A percentile compares a stretch with the other conserved stretches of the same genome.
phyloP scores from a whole-genome alignment of 129 eudicot species.

The Apium graveolens region DNA sequence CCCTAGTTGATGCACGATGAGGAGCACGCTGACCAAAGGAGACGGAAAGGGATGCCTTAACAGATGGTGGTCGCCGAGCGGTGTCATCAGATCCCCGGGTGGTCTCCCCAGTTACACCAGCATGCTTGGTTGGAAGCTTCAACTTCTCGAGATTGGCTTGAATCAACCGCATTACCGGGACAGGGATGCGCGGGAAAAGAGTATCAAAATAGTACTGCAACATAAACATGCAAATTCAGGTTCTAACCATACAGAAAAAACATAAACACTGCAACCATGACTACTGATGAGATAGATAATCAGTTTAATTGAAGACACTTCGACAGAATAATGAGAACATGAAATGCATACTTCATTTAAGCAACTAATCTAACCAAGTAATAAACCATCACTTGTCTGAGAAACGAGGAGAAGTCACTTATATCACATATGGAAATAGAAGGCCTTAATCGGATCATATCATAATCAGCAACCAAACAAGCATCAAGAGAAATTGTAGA shows the following conservation, averaged over 20 bases:
- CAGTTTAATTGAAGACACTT: background rate
- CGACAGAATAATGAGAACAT: background rate
- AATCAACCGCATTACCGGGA: constrained; percentile 68
- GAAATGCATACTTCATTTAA: background rate
- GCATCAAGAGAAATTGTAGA: background rate
- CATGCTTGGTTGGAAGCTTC: constrained; percentile 81
- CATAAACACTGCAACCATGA: background rate
- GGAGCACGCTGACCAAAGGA: constrained; percentile 99
- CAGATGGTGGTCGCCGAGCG: constrained; percentile 95
- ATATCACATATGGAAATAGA: background rate
- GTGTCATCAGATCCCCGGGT: constrained; percentile 90
- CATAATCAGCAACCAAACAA: background rate
- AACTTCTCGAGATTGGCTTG: constrained; percentile 72
- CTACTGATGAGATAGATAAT: background rate
- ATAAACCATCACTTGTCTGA: background rate
- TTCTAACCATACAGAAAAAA: background rate
- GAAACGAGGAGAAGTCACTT: background rate
- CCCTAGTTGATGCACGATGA: constrained; percentile 96
- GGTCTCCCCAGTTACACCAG: constrained; percentile 79
- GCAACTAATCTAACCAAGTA: background rate
- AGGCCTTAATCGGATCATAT: background rate
- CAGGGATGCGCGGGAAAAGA: constrained; percentile 91
- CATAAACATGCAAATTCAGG: constrained; percentile 13
- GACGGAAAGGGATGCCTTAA: constrained; percentile 92
- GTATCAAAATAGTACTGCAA: constrained; percentile 97